A percentile compares a stretch with the other conserved stretches of the same genome.
phyloP scores from a whole-genome alignment of 805 yeast genomes.

The Nakazawaea wyomingensis region DNA sequence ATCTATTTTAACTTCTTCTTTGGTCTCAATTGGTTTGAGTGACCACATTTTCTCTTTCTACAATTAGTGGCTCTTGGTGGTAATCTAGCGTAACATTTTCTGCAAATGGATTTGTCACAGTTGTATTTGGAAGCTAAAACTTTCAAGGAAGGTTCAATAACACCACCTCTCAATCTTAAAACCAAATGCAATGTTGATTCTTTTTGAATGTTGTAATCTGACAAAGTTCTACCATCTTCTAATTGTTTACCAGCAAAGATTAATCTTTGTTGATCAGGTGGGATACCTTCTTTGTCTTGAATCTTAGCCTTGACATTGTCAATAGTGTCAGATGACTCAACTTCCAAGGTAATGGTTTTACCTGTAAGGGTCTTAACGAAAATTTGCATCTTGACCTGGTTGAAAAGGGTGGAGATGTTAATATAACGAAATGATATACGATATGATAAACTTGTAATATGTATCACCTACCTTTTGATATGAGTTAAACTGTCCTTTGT shows the following conservation, averaged over 20 bases:
- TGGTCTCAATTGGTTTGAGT: conserved; percentile 99
- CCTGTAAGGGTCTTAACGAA: conserved; percentile 99
- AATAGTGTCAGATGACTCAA: conserved; percentile 92
- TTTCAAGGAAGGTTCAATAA: conserved; percentile 99
- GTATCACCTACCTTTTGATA: conserved; percentile 2
- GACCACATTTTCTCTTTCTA: conserved; percentile 99
- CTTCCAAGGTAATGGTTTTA: conserved; percentile 86
- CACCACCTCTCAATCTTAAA: conserved; percentile 67
- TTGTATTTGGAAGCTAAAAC: conserved; percentile 99
- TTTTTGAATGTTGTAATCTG: conserved; percentile 94
- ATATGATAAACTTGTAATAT: background rate
- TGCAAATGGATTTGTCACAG: conserved; percentile 99
- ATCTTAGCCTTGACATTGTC: conserved; percentile 94
- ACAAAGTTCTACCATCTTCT: conserved; percentile 92
- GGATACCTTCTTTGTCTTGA: conserved; percentile 95
- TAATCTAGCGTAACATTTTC: conserved; percentile 99
- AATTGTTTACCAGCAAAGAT: conserved; percentile 96
- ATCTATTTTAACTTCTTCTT: conserved; percentile 97
- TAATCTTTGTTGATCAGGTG: conserved; percentile 94
- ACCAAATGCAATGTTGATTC: conserved; percentile 70
- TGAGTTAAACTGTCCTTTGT: conserved; percentile 3
- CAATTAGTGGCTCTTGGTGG: conserved; percentile 99
- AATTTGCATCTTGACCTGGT: conserved; percentile 66
- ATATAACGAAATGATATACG: background rate
- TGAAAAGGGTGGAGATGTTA: background rate